Conservation (phyloP, 305 asterid species). For the Striga hermonthica region DNA sequence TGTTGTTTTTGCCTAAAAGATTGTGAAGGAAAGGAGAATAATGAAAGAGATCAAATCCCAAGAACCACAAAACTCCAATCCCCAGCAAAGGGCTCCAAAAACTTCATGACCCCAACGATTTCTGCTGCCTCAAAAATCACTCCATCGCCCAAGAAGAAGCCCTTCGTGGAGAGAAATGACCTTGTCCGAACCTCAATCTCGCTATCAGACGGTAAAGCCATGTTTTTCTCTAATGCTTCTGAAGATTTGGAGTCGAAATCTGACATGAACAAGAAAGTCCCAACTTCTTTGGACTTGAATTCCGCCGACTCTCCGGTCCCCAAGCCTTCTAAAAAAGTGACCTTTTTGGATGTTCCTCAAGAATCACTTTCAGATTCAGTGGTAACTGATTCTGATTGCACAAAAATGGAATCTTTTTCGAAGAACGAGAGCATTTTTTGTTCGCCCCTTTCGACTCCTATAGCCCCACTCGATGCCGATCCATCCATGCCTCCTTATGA, state of each 20-base stretch:
- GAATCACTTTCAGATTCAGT: constrained; percentile 31
- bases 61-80: constrained; percentile 45
- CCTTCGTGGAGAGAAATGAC: constrained; percentile 73
- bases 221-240: constrained; percentile 43
- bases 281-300: constrained; percentile 17
- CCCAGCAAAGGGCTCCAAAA: constrained; percentile 59
- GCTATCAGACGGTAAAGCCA: constrained; percentile 65
- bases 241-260: constrained; percentile 33
- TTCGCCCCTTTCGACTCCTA: constrained; percentile 33
- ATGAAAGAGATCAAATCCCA: constrained; percentile 35
- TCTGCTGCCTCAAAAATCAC: constrained; percentile 90
- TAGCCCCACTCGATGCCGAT: constrained; percentile 76
- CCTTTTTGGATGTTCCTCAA: constrained; percentile 43
- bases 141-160: constrained; percentile 78
- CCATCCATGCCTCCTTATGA: constrained; percentile 76
- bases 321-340: constrained; percentile 51
- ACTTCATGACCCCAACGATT: constrained; percentile 92
- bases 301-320: constrained; percentile 38
- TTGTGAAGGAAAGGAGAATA: constrained; percentile 67
- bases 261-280: constrained; percentile 28
- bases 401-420: constrained; percentile 31
- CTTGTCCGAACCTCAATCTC: constrained; percentile 68
- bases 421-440: constrained; percentile 4
- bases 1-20: constrained; percentile 22
- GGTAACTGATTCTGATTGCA: constrained; percentile 36